phyloP scores from a whole-genome alignment of 2,329 filamentous ascomycete genomes.

The Colletotrichum ledebouriae region DNA sequence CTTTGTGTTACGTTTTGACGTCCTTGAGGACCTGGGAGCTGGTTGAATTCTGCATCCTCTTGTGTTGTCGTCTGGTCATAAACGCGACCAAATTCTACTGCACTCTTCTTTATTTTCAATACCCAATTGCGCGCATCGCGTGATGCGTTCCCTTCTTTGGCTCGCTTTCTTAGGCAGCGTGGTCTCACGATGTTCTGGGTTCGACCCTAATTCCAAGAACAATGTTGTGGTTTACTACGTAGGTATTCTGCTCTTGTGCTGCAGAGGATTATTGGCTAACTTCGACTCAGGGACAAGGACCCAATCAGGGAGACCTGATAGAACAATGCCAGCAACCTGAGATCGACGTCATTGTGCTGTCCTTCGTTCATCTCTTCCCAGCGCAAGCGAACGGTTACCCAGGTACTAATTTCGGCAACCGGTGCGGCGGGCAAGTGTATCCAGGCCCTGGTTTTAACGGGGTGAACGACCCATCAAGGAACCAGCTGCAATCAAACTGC shows the following conservation, averaged over 20 bases:
- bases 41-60: not conserved
- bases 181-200: slow-evolving; percentile 37
- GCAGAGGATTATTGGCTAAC: not conserved
- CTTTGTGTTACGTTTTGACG: not conserved
- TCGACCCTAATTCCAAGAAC: slow-evolving; percentile 50
- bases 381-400: slow-evolving; percentile 57
- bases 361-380: slow-evolving; percentile 58
- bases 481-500: slow-evolving; percentile 52
- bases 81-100: not conserved
- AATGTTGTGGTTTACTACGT: slow-evolving; percentile 61
- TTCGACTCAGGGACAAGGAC: slow-evolving; percentile 54
- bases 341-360: slow-evolving; percentile 59
- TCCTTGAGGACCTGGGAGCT: not conserved
- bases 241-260: slow-evolving; percentile 17
- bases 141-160: slow-evolving; percentile 4
- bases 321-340: slow-evolving; percentile 54
- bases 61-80: not conserved
- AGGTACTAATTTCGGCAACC: slow-evolving; percentile 58
- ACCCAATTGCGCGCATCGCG: not conserved
- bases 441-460: slow-evolving; percentile 51
- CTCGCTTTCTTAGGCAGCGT: slow-evolving; percentile 21
- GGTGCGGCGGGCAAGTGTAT: slow-evolving; percentile 52
- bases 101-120: not conserved
- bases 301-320: slow-evolving; percentile 52
- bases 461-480: slow-evolving; percentile 48